Base-by-base conservation (phyloP, 2,329 filamentous ascomycete species). In the Tolypocladium cylindrosporum region DNA sequence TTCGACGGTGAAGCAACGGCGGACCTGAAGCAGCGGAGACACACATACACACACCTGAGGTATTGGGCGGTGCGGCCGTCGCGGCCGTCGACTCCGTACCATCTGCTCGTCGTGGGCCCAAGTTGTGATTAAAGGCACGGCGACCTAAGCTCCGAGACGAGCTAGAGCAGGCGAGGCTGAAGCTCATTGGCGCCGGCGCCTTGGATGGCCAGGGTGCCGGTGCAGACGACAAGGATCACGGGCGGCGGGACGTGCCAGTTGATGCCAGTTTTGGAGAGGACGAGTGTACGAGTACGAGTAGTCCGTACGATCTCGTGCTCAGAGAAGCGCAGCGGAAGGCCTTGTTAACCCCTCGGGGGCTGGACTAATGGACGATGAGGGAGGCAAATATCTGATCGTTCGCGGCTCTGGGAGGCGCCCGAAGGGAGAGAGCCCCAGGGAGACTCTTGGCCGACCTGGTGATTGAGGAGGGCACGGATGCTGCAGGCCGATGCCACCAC, bases 81-180 rank as follows among this genome's bases (percentile, higher is more conserved):
- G 42, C 37, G 37, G 36, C 36, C 4, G 36, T 43, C 36, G 36
- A 14, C 36, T 14, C 36, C 36, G 36, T 16, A 19, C 39, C 39
- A 4, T 16, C 16, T 19, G 9, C 34, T 54, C 51, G 40, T 24
- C 27, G 40, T 19, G 21, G 36, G 54, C 54, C 54, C 19, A 42
- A 43, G 54, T 27, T 57, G 55, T 59, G 60, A 61, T 68, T 64
- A 68, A 67, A 67, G 66, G 67, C 61, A 60, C 62, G 61, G 57
- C 58, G 56, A 60, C 62, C 62, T 60, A 64, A 59, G 62, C 56
- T 59, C 27, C 62, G 61, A 69, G 67, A 67, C 61, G 59, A 62
- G 62, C 65, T 66, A 67, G 60, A 57, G 59, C 59, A 55, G 57
- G 54, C 58, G 59, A 57, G 54, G 62, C 40, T 10, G 55, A 57